Percentiles rank a stretch among this genome's conserved stretches.
Evolutionary conservation across 768 basidiomycete genomes (phyloP).

Genomic region (Pleurotus sapidus): DNA sequence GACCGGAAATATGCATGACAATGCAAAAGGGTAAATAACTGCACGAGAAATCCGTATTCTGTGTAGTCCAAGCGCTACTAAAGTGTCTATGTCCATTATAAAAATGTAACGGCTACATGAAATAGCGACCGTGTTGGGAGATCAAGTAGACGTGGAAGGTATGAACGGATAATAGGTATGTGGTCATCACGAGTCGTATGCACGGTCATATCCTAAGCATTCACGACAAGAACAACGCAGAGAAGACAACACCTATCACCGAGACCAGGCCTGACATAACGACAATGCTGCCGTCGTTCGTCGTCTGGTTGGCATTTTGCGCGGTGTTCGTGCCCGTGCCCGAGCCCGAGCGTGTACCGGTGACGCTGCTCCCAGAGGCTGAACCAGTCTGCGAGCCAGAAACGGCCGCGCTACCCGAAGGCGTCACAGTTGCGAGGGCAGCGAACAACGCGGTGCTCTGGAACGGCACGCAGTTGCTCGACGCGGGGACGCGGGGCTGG

Average conservation of each 20-base stretch:
- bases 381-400: neutral
- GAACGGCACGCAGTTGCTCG: conserved; percentile 12
- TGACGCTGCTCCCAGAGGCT: neutral
- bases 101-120: too few relatives aligned
- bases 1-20: too few relatives aligned
- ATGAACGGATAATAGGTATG: neutral
- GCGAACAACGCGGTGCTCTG: conserved; percentile 9
- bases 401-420: neutral
- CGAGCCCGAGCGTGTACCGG: neutral
- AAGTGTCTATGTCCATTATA: too few relatives aligned
- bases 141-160: too few relatives aligned
- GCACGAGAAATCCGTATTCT: too few relatives aligned
- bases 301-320: conserved; percentile 5
- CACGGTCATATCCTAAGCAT: neutral
- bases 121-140: too few relatives aligned
- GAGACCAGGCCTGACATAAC: conserved; percentile 19
- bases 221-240: conserved; percentile 18
- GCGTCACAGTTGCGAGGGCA: neutral
- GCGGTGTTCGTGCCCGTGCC: conserved; percentile 2
- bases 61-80: too few relatives aligned
- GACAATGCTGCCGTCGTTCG: conserved; percentile 17
- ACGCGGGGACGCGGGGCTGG: conserved; percentile 11
- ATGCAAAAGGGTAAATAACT: too few relatives aligned
- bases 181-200: neutral
- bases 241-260: conserved; percentile 15